phyloP scores from a whole-genome alignment of 2,329 filamentous ascomycete species.

The Phialophora macrospora region DNA sequence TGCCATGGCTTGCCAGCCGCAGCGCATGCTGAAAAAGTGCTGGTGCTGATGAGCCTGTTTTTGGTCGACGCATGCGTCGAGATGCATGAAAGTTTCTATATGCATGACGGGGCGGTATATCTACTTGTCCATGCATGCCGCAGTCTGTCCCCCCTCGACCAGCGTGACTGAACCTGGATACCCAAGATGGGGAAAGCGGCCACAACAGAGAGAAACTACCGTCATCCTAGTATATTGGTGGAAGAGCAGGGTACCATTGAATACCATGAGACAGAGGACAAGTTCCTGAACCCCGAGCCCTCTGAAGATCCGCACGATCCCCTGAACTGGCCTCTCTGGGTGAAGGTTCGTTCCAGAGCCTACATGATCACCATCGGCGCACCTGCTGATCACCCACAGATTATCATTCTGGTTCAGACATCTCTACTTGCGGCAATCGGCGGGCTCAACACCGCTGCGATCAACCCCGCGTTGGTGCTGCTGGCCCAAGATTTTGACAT shows the following conservation, averaged over 20 bases:
- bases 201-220: constrained; percentile 1
- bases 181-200: not conserved
- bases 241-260: constrained; percentile 12
- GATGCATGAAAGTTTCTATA: constrained; percentile 1
- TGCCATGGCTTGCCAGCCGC: constrained; percentile 11
- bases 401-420: constrained; percentile 38
- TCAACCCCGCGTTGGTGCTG: constrained; percentile 36
- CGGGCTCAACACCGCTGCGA: constrained; percentile 35
- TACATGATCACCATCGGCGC: constrained; percentile 38
- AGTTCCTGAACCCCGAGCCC: constrained; percentile 22
- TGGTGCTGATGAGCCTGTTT: constrained; percentile 12
- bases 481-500: constrained; percentile 33
- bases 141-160: not conserved
- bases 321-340: constrained; percentile 39
- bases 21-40: constrained; percentile 1
- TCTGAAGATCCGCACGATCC: constrained; percentile 38
- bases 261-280: not conserved
- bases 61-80: constrained; percentile 9
- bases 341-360: constrained; percentile 37
- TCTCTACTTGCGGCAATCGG: constrained; percentile 40
- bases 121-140: not conserved
- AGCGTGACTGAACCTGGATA: not conserved
- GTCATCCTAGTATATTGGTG: constrained; percentile 5
- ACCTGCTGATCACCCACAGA: constrained; percentile 29
- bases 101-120: constrained; percentile 10